Evolutionary conservation across 2,329 filamentous ascomycete genomes (phyloP).

Genomic region (Cadophora gregata): DNA sequence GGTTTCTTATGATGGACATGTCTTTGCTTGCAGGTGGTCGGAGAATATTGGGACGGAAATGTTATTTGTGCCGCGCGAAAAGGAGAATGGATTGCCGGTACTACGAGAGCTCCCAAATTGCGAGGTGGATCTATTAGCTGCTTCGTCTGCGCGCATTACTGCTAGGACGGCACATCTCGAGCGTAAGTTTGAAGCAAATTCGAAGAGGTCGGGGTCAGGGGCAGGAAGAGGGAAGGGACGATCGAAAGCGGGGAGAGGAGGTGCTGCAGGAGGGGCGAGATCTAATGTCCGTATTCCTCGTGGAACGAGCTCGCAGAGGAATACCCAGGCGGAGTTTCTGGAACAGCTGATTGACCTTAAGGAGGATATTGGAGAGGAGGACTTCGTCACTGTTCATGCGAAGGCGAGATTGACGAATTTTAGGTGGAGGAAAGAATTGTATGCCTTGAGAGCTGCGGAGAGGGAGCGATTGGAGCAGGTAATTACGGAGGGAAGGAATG

Average conservation of each 20-base stretch:
- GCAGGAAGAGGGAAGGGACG: conserved; percentile 31
- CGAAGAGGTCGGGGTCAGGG: neutral
- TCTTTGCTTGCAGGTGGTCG: conserved; percentile 83
- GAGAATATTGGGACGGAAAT: conserved; percentile 85
- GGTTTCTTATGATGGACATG: conserved; percentile 77
- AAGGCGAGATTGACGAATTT: conserved; percentile 40
- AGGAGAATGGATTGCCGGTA: conserved; percentile 49
- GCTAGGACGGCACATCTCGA: conserved; percentile 68
- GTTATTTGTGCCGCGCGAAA: conserved; percentile 65
- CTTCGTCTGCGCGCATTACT: conserved; percentile 71
- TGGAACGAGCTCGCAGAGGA: conserved; percentile 42
- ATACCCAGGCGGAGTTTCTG: conserved; percentile 61
- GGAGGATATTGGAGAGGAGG: conserved; percentile 65
- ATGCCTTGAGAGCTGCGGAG: conserved; percentile 32
- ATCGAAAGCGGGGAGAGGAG: conserved; percentile 8
- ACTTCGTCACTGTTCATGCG: conserved; percentile 67
- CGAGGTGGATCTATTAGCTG: conserved; percentile 74
- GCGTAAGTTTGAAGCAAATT: conserved; percentile 30
- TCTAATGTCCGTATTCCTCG: conserved; percentile 34
- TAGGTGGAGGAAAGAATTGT: conserved; percentile 35
- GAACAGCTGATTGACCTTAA: conserved; percentile 71
- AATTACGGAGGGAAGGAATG: conserved; percentile 20
- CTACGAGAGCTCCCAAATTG: conserved; percentile 56
- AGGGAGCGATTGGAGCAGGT: conserved; percentile 29
- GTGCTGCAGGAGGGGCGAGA: conserved; percentile 9